Percentiles rank a stretch among this genome's conserved stretches.
Evolutionary conservation across 2,329 filamentous ascomycete species (phyloP).

Genomic region (Neofusicoccum cordaticola): DNA sequence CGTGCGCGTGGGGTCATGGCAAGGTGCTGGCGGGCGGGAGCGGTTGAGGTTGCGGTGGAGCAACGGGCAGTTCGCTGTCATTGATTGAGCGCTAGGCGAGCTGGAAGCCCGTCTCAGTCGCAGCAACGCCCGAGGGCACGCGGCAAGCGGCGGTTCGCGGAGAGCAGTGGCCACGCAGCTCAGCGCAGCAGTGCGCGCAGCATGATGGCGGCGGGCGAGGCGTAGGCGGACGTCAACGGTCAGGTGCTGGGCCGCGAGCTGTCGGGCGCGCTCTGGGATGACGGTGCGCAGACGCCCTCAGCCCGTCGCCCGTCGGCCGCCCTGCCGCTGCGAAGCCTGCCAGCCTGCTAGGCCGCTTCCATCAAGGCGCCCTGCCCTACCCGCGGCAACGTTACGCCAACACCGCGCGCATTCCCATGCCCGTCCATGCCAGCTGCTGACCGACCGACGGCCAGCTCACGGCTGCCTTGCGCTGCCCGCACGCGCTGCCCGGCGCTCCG

Average conservation of each 20-base stretch:
- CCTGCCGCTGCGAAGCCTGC: neutral
- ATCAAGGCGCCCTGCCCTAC: neutral
- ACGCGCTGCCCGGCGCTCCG: neutral
- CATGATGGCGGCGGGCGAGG: neutral
- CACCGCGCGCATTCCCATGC: too few relatives aligned
- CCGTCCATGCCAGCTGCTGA: neutral
- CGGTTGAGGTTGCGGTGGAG: conserved; percentile 18
- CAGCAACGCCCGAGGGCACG: conserved; percentile 11
- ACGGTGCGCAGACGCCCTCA: neutral
- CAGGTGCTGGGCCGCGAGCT: neutral
- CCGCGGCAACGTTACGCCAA: neutral
- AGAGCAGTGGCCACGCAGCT: conserved; percentile 13
- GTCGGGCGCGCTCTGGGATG: neutral
- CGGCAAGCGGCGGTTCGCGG: conserved; percentile 17
- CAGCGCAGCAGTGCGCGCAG: neutral
- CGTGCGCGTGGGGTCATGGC: conserved; percentile 23
- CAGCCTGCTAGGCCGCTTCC: neutral
- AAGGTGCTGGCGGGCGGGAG: conserved; percentile 8
- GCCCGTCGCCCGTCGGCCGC: neutral
- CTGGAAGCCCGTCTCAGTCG: conserved; percentile 1
- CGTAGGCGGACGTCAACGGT: neutral
- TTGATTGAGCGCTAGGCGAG: conserved; percentile 15
- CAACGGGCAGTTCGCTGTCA: conserved; percentile 15
- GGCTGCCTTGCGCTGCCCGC: neutral
- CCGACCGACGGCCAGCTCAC: neutral